phyloP scores from a whole-genome alignment of 805 yeast species.

The Starmerella floricola region DNA sequence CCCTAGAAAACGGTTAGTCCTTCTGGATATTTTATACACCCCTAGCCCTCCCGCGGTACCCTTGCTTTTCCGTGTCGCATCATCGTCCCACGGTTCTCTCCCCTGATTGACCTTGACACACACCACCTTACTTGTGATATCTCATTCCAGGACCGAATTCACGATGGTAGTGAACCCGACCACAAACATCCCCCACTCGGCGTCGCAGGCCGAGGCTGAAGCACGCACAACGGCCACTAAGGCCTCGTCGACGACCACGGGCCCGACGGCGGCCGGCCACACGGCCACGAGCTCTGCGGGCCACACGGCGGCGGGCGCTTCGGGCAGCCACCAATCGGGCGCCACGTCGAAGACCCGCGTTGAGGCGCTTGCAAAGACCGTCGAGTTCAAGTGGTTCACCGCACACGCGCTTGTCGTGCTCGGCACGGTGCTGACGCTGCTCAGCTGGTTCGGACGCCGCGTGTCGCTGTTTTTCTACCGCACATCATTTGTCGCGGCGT shows the following conservation, averaged over 20 bases:
- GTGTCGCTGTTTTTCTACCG: constrained; percentile 42
- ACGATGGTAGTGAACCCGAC: too few species aligned
- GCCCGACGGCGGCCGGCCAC: constrained; percentile 3
- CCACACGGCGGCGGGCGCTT: too few species aligned
- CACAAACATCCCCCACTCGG: too few species aligned
- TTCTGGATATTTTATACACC: too few species aligned
- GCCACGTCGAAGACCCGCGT: constrained; percentile 8
- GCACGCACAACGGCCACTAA: not conserved
- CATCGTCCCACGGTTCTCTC: too few species aligned
- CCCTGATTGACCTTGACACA: too few species aligned
- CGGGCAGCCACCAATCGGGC: not conserved
- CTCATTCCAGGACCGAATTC: too few species aligned
- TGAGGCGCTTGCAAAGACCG: constrained; percentile 20
- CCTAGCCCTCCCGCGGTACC: too few species aligned
- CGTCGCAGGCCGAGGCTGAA: not conserved
- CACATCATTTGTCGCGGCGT: constrained; percentile 47
- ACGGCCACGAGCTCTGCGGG: constrained; percentile 2
- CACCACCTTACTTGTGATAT: too few species aligned
- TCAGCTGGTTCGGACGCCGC: constrained; percentile 19
- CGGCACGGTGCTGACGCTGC: constrained; percentile 12
- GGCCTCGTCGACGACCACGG: constrained; percentile 2
- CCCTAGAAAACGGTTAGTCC: too few species aligned
- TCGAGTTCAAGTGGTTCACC: constrained; percentile 24
- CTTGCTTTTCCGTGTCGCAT: too few species aligned
- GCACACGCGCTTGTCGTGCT: constrained; percentile 21